Conservation (phyloP, 2,329 filamentous ascomycete species). For the Colletotrichum paranaense region DNA sequence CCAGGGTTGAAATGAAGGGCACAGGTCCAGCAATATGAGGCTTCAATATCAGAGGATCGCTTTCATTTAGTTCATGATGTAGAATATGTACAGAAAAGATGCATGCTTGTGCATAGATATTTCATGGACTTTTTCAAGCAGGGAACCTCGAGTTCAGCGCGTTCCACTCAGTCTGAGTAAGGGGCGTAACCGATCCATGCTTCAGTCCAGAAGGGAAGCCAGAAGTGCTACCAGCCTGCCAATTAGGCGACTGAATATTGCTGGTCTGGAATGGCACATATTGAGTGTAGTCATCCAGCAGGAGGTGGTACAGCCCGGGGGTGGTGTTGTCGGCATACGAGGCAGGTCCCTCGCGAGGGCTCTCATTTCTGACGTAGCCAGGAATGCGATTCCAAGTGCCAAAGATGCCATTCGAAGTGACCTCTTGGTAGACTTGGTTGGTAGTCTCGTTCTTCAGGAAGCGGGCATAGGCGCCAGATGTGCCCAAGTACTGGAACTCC, state of each 20-base stretch:
- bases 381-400: constrained; percentile 57
- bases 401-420: constrained; percentile 56
- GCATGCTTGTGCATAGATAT: neutral
- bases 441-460: constrained; percentile 64
- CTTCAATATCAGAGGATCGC: neutral
- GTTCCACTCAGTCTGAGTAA: constrained; percentile 54
- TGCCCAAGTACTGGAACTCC: constrained; percentile 57
- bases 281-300: constrained; percentile 56
- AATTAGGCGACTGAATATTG: constrained; percentile 50
- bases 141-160: constrained; percentile 38
- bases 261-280: constrained; percentile 58
- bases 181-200: constrained; percentile 58
- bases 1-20: neutral
- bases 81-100: neutral
- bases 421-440: constrained; percentile 60
- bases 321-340: constrained; percentile 50
- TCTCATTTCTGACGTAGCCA: constrained; percentile 43
- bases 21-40: neutral
- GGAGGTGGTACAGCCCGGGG: constrained; percentile 50
- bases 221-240: constrained; percentile 49
- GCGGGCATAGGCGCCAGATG: constrained; percentile 52
- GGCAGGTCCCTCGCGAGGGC: constrained; percentile 46
- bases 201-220: constrained; percentile 57
- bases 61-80: neutral
- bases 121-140: neutral